A percentile compares a stretch with the other conserved stretches of the same genome.
These are phyloP conservation scores for Termitomyces sp. DNA, from an alignment of 768 basidiomycete species.

Conservation along the genomic window DNA sequence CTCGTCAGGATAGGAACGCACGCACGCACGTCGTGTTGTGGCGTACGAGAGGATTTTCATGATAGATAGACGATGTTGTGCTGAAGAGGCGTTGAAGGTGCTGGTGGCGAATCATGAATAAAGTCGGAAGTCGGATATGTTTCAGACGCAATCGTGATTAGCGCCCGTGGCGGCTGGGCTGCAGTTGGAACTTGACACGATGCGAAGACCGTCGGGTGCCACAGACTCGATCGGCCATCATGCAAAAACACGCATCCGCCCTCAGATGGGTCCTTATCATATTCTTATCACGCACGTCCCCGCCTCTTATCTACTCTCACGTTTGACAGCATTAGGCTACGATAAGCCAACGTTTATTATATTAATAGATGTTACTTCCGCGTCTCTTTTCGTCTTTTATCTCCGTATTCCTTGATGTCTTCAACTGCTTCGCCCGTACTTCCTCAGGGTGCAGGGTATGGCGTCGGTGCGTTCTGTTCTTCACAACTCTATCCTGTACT, in stretches of 20 bases:
- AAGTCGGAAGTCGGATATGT: background rate
- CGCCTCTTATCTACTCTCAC: background rate
- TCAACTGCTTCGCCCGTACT: constrained; percentile 3
- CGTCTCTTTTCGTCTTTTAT: background rate
- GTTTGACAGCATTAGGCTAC: background rate
- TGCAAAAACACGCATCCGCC: too few species aligned
- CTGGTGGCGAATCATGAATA: background rate
- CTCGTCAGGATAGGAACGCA: background rate
- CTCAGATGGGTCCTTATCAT: background rate
- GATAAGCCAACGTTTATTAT: background rate
- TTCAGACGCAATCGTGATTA: too few species aligned
- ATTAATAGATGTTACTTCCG: background rate
- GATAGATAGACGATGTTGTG: background rate
- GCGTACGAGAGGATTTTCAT: constrained; percentile 17
- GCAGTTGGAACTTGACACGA: too few species aligned
- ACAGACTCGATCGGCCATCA: too few species aligned
- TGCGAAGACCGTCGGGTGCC: too few species aligned
- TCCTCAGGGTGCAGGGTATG: constrained; percentile 17
- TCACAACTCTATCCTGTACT: background rate
- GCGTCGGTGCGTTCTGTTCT: constrained; percentile 15
- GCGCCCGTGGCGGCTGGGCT: too few species aligned
- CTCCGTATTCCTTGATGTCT: background rate
- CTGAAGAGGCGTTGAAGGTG: background rate
- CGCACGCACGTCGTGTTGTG: background rate
- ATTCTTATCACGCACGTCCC: background rate